phyloP scores from a whole-genome alignment of 306 rosid genomes.

The Quercus gilva region DNA sequence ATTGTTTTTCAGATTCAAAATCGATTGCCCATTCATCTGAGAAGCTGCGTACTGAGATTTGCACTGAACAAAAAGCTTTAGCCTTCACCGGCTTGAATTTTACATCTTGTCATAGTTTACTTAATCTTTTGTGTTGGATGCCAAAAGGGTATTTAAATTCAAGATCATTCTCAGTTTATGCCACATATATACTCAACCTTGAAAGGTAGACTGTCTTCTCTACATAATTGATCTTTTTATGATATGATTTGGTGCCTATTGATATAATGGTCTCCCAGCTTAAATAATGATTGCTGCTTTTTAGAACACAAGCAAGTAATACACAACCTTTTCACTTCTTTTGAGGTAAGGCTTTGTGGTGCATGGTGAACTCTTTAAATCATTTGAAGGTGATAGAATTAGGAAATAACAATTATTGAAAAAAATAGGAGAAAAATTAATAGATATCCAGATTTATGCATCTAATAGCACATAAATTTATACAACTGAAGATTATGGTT shows the following conservation, averaged over 20 bases:
- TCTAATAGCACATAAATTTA: no score
- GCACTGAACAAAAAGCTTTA: constrained; percentile 28
- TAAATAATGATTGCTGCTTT: neutral
- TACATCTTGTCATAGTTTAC: constrained; percentile 61
- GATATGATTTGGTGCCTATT: constrained; percentile 18
- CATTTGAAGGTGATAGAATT: neutral
- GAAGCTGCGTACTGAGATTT: constrained; percentile 25
- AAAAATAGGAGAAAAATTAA: neutral
- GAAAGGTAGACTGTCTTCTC: constrained; percentile 60
- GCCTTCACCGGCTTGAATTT: constrained; percentile 27
- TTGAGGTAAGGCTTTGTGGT: neutral
- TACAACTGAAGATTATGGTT: no score
- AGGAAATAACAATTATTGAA: neutral
- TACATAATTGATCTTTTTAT: constrained; percentile 20
- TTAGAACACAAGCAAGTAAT: neutral
- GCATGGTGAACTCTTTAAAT: neutral
- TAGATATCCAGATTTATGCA: neutral
- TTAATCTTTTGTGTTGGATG: constrained; percentile 58
- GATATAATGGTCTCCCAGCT: constrained; percentile 11
- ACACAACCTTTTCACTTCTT: neutral
- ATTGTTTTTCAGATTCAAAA: constrained; percentile 31
- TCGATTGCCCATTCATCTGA: constrained; percentile 28
- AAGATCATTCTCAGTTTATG: constrained; percentile 47
- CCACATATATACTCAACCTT: constrained; percentile 67
- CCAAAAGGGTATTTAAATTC: constrained; percentile 46